phyloP scores from a whole-genome alignment of 139 green algal species.

The Chlorella sp. region DNA sequence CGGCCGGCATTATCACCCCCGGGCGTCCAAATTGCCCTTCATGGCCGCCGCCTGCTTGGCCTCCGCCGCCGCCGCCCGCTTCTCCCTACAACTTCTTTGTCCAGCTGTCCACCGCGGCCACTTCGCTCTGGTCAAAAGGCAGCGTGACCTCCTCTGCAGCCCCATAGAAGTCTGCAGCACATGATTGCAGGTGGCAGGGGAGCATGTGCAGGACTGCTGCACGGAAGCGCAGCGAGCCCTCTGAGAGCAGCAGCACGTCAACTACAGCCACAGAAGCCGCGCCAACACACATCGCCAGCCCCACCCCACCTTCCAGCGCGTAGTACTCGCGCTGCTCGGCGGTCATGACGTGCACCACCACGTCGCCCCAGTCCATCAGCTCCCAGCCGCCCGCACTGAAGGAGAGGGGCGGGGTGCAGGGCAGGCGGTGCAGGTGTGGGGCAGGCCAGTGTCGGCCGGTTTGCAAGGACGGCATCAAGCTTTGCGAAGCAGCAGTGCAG shows the following conservation, averaged over 20 bases:
- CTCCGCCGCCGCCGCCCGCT: slow-evolving; percentile 15
- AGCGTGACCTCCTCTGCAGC: slow-evolving; percentile 65
- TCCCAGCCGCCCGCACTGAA: slow-evolving; percentile 51
- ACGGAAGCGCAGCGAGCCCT: no score
- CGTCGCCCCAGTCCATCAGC: slow-evolving; percentile 64
- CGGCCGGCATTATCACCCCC: not conserved
- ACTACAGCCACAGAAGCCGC: not conserved
- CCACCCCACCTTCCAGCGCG: slow-evolving; percentile 47
- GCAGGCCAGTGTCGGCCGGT: no score
- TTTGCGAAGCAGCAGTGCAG: no score
- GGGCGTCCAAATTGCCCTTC: slow-evolving; percentile 22
- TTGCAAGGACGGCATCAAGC: no score
- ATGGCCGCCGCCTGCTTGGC: slow-evolving; percentile 36
- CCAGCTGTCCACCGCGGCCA: slow-evolving; percentile 2
- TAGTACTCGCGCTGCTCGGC: slow-evolving; percentile 69
- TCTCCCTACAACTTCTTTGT: slow-evolving; percentile 21
- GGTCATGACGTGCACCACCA: slow-evolving; percentile 71
- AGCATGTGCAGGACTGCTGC: not conserved
- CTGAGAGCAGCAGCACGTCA: no score
- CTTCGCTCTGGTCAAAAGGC: slow-evolving; percentile 27
- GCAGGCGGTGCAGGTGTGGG: not conserved
- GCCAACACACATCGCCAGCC: not conserved
- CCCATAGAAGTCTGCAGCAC: slow-evolving; percentile 54
- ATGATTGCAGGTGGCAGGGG: no score
- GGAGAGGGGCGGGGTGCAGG: not conserved